Evolutionary conservation across 495 filamentous ascomycete genomes (phyloP).

Genomic region (Annulohypoxylon moriforme): DNA sequence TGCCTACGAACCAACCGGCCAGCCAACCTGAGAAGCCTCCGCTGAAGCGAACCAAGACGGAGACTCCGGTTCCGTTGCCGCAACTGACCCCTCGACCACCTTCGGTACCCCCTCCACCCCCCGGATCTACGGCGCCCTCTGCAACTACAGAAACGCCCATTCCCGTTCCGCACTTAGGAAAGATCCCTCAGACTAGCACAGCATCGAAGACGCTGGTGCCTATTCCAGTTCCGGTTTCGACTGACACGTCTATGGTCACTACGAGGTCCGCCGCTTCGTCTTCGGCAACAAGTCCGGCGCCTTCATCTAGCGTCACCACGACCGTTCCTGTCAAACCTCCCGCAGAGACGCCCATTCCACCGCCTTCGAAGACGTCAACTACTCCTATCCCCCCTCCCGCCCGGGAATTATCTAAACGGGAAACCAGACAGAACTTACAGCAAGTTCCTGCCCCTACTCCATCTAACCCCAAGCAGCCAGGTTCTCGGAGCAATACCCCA

Average conservation of each 20-base stretch:
- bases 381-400: slow-evolving; percentile 65
- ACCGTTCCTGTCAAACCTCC: slow-evolving; percentile 46
- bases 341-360: slow-evolving; percentile 45
- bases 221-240: slow-evolving; percentile 44
- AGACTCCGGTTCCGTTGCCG: slow-evolving; percentile 63
- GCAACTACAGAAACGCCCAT: slow-evolving; percentile 61
- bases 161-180: slow-evolving; percentile 61
- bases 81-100: slow-evolving; percentile 50
- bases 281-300: slow-evolving; percentile 42
- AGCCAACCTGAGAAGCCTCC: slow-evolving; percentile 50
- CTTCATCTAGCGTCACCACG: slow-evolving; percentile 40
- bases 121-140: slow-evolving; percentile 5
- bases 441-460: slow-evolving; percentile 48
- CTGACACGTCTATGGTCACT: slow-evolving; percentile 45
- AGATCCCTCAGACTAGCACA: slow-evolving; percentile 59
- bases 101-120: slow-evolving; percentile 44
- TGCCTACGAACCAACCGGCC: slow-evolving; percentile 36
- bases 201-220: slow-evolving; percentile 60
- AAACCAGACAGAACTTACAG: slow-evolving; percentile 49
- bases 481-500: slow-evolving; percentile 38
- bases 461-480: slow-evolving; percentile 47
- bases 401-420: slow-evolving; percentile 53
- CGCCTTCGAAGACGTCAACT: slow-evolving; percentile 59
- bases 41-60: slow-evolving; percentile 68
- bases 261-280: slow-evolving; percentile 47